A percentile compares a stretch with the other conserved stretches of the same genome.
These are phyloP conservation scores for Lignosus rhinocerotis DNA, from an alignment of 1,284 basidiomycete species.

Conservation along the genomic window DNA sequence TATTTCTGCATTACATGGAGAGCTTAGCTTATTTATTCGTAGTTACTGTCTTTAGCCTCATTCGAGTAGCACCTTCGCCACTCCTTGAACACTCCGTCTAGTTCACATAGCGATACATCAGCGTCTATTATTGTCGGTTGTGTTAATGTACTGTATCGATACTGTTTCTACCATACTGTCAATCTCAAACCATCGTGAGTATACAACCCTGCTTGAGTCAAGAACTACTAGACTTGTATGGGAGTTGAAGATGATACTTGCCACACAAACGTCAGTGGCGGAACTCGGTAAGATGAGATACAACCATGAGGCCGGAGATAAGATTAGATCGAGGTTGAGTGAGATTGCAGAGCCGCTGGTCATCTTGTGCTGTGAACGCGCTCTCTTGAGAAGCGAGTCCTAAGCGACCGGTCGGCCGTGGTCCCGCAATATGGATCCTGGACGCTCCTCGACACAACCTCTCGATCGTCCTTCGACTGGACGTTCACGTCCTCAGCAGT, in stretches of 20 bases:
- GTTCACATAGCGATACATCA: not conserved
- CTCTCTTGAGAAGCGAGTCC: constrained; percentile 19
- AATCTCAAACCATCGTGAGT: not conserved
- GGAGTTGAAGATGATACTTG: not conserved
- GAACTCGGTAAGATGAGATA: not conserved
- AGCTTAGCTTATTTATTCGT: constrained; percentile 1
- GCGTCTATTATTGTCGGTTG: not conserved
- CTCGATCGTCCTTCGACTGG: constrained; percentile 13
- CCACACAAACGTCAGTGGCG: not conserved
- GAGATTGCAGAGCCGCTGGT: not conserved
- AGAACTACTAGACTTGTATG: not conserved
- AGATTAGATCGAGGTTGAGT: constrained; percentile 17
- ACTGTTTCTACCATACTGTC: constrained; percentile 1
- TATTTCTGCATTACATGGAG: not conserved
- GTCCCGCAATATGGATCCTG: constrained; percentile 20
- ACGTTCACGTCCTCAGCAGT: constrained; percentile 7
- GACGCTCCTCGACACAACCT: constrained; percentile 12
- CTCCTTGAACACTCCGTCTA: not conserved
- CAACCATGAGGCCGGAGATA: constrained; percentile 20
- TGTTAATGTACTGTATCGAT: constrained; percentile 9
- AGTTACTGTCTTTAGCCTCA: not conserved
- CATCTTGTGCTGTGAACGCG: constrained; percentile 21
- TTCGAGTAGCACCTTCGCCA: not conserved
- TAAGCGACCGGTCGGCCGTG: constrained; percentile 20
- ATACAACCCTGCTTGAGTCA: not conserved